Conservation (phyloP, 2,329 filamentous ascomycete genomes). For the Trichoderma atrobrunneum region DNA sequence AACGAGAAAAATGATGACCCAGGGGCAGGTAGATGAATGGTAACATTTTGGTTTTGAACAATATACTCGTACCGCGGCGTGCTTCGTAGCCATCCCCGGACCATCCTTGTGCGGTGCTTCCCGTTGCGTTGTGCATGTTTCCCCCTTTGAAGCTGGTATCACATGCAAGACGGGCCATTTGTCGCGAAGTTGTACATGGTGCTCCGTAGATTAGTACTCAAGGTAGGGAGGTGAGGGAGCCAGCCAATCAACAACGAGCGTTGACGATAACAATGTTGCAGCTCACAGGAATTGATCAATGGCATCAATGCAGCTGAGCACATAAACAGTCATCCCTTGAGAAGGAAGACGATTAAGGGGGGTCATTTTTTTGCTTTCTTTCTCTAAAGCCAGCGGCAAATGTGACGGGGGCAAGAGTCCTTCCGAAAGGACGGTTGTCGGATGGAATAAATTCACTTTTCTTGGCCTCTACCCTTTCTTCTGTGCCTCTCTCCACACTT, state of each 20-base stretch:
- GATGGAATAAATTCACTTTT: neutral
- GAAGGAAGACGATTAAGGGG: neutral
- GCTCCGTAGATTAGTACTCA: neutral
- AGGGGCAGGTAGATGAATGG: slow-evolving; percentile 8
- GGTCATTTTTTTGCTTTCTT: neutral
- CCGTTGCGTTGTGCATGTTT: neutral
- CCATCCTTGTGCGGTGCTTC: neutral
- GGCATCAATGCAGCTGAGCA: neutral
- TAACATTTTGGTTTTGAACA: neutral
- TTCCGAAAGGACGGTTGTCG: neutral
- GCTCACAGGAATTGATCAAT: neutral
- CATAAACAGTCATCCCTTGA: neutral
- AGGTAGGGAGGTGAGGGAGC: neutral
- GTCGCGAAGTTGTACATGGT: neutral
- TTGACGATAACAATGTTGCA: slow-evolving; percentile 5
- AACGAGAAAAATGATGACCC: slow-evolving; percentile 2
- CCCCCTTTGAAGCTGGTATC: neutral
- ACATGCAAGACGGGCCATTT: neutral
- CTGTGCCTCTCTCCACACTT: slow-evolving; percentile 4
- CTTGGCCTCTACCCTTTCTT: neutral
- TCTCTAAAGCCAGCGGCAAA: neutral
- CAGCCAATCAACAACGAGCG: slow-evolving; percentile 1
- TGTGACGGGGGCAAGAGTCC: neutral
- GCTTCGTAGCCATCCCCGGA: neutral
- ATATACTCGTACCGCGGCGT: neutral